Conservation (phyloP, 2,329 filamentous ascomycete genomes). For the Talaromyces marneffei region DNA sequence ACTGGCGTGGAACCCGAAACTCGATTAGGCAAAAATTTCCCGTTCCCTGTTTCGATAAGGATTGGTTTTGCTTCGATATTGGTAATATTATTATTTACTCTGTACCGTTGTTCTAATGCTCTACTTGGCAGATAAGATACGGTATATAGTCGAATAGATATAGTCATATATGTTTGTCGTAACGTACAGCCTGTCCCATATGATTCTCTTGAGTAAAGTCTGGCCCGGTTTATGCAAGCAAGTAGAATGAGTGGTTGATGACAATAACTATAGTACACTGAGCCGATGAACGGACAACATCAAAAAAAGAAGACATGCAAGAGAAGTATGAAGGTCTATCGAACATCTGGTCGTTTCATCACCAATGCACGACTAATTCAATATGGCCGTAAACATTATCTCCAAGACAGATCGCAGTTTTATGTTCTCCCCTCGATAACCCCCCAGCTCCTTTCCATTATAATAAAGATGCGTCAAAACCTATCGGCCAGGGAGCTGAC, state of each 20-base stretch:
- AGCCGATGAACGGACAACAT: slow-evolving; percentile 1
- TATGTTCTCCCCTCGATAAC: neutral
- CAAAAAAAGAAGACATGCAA: neutral
- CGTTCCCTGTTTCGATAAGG: neutral
- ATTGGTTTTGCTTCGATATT: neutral
- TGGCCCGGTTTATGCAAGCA: neutral
- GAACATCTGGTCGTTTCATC: neutral
- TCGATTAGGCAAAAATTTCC: slow-evolving; percentile 9
- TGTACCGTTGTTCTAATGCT: neutral
- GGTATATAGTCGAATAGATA: neutral
- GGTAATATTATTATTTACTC: no score
- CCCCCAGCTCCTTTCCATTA: neutral
- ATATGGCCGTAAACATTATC: neutral
- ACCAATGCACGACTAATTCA: neutral
- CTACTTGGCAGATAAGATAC: neutral
- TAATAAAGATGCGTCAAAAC: neutral
- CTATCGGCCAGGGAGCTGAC: slow-evolving; percentile 44
- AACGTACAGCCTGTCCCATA: neutral
- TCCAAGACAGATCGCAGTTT: neutral
- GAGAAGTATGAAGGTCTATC: neutral
- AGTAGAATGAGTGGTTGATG: slow-evolving; percentile 2
- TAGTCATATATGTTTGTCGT: neutral
- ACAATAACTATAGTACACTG: slow-evolving; percentile 8
- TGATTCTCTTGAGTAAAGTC: neutral
- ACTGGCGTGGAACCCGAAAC: slow-evolving; percentile 1